Evolutionary conservation across 441 rosid species (phyloP).

Genomic region (Mallotus japonicus): DNA sequence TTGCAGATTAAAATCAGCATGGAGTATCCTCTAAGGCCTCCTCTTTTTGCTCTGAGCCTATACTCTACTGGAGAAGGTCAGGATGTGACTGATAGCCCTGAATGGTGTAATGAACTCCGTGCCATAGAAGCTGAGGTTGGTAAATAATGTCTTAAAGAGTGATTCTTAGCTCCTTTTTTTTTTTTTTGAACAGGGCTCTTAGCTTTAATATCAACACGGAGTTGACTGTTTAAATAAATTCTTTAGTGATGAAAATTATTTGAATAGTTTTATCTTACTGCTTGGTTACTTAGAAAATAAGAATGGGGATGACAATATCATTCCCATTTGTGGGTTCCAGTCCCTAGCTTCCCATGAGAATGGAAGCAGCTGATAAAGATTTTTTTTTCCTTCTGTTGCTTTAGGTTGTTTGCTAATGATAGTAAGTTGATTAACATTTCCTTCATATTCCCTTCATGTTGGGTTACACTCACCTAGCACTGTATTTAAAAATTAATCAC

Average conservation of each 20-base stretch:
- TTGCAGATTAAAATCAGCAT: conserved; percentile 68
- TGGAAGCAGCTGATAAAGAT: not conserved
- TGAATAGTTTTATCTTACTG: not conserved
- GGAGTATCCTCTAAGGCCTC: conserved; percentile 95
- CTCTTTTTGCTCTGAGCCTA: conserved; percentile 59
- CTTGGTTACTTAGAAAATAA: not conserved
- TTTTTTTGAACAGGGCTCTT: not conserved
- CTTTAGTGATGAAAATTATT: not conserved
- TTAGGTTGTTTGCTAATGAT: not conserved
- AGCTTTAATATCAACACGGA: not conserved
- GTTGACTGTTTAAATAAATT: not conserved
- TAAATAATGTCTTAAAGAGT: conserved; percentile 11
- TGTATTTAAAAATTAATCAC: too few species aligned
- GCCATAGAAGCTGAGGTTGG: conserved; percentile 94
- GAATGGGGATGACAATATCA: not conserved
- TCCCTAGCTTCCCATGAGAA: not conserved
- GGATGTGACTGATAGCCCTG: conserved; percentile 32
- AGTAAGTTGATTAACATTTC: not conserved
- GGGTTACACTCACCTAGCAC: too few species aligned
- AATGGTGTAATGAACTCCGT: conserved; percentile 69
- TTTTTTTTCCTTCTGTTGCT: not conserved
- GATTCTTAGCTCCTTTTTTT: not conserved
- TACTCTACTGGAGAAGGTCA: conserved; percentile 36
- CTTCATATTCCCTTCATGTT: not conserved
- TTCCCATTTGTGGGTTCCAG: not conserved